Evolutionary conservation across 2,329 filamentous ascomycete genomes (phyloP), one percentile per base, ranked within the genome.

Genomic region (Apiospora marii): DNA sequence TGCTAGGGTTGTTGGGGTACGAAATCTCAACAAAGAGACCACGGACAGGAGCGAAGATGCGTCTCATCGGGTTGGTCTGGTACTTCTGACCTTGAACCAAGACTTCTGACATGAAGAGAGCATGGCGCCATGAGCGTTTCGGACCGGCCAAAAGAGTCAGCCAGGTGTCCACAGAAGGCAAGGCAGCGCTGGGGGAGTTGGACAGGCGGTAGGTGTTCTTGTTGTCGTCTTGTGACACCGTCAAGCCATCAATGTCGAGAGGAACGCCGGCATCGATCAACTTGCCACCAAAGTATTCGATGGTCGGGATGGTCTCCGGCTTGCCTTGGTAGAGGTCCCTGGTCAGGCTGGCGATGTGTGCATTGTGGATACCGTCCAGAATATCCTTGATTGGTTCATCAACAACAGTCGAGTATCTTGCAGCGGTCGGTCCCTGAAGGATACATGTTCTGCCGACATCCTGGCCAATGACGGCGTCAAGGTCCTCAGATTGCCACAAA

Each of bases 401-500:
- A 51, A 98, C 90, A 74, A 93, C 88, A 53, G 90, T 98, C 0
- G 95, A 97, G 85, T 95, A 98, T 83, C 92, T 96, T 79, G 91
- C 96, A 71, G 96, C 93, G 85, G 95, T 95, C 6, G 96, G 96
- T 24, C 96, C 97, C 82, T 99, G 96, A 49, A 99, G 87, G 81
- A 99, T 98, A 86, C 95, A 98, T 64, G 95, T 98, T 81, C 97
- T 91, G 75, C 94, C 95, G 73, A 99, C 96, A 81, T 99, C 97
- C 84, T 98, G 96, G 77, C 89, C 96, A 74, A 98, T 95, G 72
- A 99, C 95, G 71, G 96, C 96, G 79, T 97, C 96, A 14, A 99
- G 88, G 80, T 99, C 96, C 84, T 99, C 96, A 0, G 96, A 98
- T 85, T 99, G 96, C 96, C 96, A 99, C 10, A 99, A 89, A 1